Conservation (phyloP, 257 asterid species). For the Verbena officinalis region DNA sequence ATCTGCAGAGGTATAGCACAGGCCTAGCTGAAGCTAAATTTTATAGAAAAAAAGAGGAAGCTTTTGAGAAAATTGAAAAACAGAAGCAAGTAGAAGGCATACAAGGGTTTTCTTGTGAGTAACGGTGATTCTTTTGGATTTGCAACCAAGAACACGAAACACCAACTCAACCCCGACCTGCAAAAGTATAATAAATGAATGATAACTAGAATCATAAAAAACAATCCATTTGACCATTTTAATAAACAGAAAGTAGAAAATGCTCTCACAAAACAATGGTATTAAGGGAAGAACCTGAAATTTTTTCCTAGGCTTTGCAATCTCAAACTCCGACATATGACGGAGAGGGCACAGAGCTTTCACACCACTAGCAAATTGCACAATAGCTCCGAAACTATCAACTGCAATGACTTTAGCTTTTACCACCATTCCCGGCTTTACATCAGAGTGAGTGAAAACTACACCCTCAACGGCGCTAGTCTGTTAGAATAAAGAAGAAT, state of each 20-base stretch:
- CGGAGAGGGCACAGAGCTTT: constrained; percentile 99
- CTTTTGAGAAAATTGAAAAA: constrained; percentile 18
- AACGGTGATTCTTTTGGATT: constrained; percentile 95
- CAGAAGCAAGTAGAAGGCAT: constrained; percentile 39
- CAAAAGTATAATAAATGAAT: constrained; percentile 35
- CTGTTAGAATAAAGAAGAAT: constrained; percentile 46
- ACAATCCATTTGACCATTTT: background rate
- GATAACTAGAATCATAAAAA: background rate
- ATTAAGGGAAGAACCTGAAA: constrained; percentile 65
- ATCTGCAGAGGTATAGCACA: constrained; percentile 5
- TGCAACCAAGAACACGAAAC: constrained; percentile 41
- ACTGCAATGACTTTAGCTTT: constrained; percentile 86
- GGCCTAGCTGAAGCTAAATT: background rate
- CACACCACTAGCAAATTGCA: constrained; percentile 86
- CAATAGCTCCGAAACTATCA: constrained; percentile 86
- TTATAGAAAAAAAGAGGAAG: constrained; percentile 3
- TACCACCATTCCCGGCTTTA: constrained; percentile 97
- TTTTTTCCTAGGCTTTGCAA: constrained; percentile 87
- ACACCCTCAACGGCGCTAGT: constrained; percentile 90
- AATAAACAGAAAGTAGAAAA: constrained; percentile 23
- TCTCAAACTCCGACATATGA: constrained; percentile 99
- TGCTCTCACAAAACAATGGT: constrained; percentile 22
- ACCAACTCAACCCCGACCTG: constrained; percentile 83
- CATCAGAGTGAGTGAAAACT: constrained; percentile 94
- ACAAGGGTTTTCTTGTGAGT: constrained; percentile 95